Base-by-base conservation (phyloP, 2,329 filamentous ascomycete species). In the Cordyceps fumosorosea region DNA sequence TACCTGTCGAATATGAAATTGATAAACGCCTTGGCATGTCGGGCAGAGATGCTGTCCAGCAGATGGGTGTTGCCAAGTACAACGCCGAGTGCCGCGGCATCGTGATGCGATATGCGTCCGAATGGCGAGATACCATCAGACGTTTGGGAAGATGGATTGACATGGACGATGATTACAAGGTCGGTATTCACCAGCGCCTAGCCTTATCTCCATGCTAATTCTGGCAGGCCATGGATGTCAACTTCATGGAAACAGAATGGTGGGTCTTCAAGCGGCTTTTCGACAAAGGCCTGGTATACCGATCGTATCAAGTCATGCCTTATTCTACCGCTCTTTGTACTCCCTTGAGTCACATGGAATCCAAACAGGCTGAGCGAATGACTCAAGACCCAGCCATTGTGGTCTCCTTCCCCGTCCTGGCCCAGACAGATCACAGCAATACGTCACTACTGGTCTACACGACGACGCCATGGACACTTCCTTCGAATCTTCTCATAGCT, bases 1-100 rank as follows among this genome's bases (percentile, higher is more conserved):
- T 96, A 64, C 91, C 91, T 16, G 91, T 96, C 67, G 91, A 96
- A 77, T 89, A 93, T 74, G 91, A 96, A 77, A 96, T 96, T 69
- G 91, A 96, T 80, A 96, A 96, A 81, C 90, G 91, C 76, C 81
- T 93, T 65, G 89, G 89, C 44, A 90, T 95, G 72, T 88, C 88
- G 67, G 89, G 89, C 59, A 87, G 88, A 70, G 88, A 91, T 67
- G 90, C 90, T 8, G 91, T 96, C 47, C 83, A 88, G 77, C 81
- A 93, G 75, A 81, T 95, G 69, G 91, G 91, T 56, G 85, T 96
- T 65, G 88, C 83, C 65, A 88, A 88, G 69, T 96, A 96, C 78
- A 96, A 96, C 73, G 86, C 83, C 64, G 89, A 95, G 77, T 96
- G 91, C 76, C 83, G 87, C 66, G 86, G 89, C 65, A 95, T 96